Evolutionary conservation across 2,329 filamentous ascomycete species (phyloP), one percentile per base, ranked within the genome.

Genomic region (Monascus ruber): DNA sequence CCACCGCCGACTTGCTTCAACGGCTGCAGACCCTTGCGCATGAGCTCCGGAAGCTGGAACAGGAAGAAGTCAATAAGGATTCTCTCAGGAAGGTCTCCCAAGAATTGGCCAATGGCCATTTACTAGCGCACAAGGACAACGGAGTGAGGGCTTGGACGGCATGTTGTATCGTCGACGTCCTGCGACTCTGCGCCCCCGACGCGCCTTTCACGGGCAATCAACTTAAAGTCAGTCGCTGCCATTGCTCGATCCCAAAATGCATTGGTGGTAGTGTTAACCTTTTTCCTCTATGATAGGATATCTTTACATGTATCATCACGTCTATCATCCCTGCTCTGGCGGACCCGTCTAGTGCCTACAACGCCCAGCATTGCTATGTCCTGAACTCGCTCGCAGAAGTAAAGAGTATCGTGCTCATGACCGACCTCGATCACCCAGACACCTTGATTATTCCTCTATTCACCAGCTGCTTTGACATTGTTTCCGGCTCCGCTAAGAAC

Each of bases 361-460:
- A 94, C 63, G 80, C 79, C 45, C 88, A 96, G 62, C 86, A 98
- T 65, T 80, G 91, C 63, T 91, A 93, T 56, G 84, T 95, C 45
- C 72, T 98, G 44, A 78, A 80, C 44, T 95, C 88, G 11, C 74
- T 98, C 26, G 81, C 86, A 40, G 86, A 94, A 50, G 84, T 94
- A 51, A 94, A 96, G 71, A 95, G 87, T 64, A 85, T 98, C 33
- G 76, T 96, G 6, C 77, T 98, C 32, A 75, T 98, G 49, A 83
- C 85, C 44, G 91, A 98, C 52, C 76, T 96, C 31, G 81, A 87
- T 25, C 81, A 83, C 41, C 77, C 85, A 37, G 86, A 94, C 41
- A 75, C 78, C 26, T 74, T 96, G 34, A 78, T 93, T 25, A 68
- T 85, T 6, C 77, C 83, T 35, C 74, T 98, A 4, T 98, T 96